Percentiles rank a stretch among this genome's conserved stretches.
phyloP scores from a whole-genome alignment of 129 eudicot genomes.

The Flaveria sonorensis region DNA sequence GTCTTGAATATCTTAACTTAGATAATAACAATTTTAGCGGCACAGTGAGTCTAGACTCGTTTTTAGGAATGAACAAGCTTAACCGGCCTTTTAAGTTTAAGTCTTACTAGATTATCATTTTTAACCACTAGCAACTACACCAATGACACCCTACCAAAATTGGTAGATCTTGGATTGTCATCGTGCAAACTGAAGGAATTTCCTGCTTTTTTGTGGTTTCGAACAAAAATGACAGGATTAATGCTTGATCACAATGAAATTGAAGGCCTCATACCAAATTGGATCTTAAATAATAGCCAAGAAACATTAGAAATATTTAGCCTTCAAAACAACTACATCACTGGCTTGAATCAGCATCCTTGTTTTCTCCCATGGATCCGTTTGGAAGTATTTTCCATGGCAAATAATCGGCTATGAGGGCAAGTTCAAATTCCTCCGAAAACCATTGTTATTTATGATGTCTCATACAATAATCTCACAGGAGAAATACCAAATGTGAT shows the following conservation, averaged over 20 bases:
- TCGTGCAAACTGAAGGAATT: slow-evolving; percentile 24
- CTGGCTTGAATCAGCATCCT: slow-evolving; percentile 8
- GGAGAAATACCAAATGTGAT: too few relatives aligned
- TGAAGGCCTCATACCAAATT: slow-evolving; percentile 19
- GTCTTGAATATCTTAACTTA: too few relatives aligned
- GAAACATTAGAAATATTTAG: background rate
- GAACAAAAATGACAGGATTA: too few relatives aligned
- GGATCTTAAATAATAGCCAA: slow-evolving; percentile 21
- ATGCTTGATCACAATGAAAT: too few relatives aligned
- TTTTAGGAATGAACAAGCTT: slow-evolving; percentile 7
- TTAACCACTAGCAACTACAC: slow-evolving; percentile 17
- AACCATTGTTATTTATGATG: too few relatives aligned
- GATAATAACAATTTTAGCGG: slow-evolving; percentile 11
- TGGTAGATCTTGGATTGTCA: background rate
- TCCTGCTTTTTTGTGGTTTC: slow-evolving; percentile 16
- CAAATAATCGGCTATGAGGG: background rate
- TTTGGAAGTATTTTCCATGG: background rate
- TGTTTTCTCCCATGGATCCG: slow-evolving; percentile 12
- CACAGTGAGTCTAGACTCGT: background rate
- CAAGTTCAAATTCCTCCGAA: too few relatives aligned
- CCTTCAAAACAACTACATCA: slow-evolving; percentile 3
- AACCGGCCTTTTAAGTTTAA: background rate
- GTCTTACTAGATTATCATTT: background rate
- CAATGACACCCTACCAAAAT: slow-evolving; percentile 1
- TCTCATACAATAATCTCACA: too few relatives aligned